These are phyloP conservation scores for Ganoderma lucidum DNA, from an alignment of 1,284 basidiomycete species.

Conservation along the genomic window DNA sequence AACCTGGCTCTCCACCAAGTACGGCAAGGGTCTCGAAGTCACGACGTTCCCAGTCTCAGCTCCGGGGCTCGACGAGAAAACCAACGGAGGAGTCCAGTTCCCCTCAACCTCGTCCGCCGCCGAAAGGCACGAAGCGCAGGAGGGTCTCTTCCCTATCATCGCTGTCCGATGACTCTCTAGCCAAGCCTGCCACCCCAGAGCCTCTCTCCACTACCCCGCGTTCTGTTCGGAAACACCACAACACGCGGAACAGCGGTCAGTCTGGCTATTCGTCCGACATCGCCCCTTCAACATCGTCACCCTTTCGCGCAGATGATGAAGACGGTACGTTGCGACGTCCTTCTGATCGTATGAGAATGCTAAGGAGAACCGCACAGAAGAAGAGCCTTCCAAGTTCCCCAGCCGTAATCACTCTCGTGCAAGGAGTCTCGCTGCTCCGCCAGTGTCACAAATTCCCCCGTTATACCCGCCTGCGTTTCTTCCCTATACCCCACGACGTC, in stretches of 20 bases:
- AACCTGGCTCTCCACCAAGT: neutral
- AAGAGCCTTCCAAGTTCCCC: neutral
- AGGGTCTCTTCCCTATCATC: conserved; percentile 35
- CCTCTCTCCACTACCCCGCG: neutral
- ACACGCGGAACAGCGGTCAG: neutral
- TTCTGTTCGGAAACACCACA: conserved; percentile 1
- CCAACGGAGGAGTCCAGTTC: conserved; percentile 22
- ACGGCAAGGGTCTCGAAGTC: neutral
- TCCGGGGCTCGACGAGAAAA: conserved; percentile 12
- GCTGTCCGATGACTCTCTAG: conserved; percentile 22
- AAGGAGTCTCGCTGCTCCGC: conserved; percentile 10
- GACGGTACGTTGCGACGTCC: conserved; percentile 24
- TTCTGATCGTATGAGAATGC: neutral
- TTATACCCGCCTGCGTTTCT: conserved; percentile 24
- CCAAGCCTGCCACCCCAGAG: conserved; percentile 9
- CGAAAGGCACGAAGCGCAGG: conserved; percentile 34
- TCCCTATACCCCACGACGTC: conserved; percentile 31
- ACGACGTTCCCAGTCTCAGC: conserved; percentile 17
- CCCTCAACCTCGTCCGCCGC: conserved; percentile 16
- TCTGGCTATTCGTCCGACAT: conserved; percentile 27
- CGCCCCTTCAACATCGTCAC: conserved; percentile 24
- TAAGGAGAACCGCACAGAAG: conserved; percentile 20
- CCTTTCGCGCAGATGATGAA: conserved; percentile 24
- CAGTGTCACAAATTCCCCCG: conserved; percentile 18
- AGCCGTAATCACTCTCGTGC: conserved; percentile 8